Percentiles rank a stretch among this genome's conserved stretches.
phyloP scores from a whole-genome alignment of 768 basidiomycete species.

The Leucosporidium creatinivorum region DNA sequence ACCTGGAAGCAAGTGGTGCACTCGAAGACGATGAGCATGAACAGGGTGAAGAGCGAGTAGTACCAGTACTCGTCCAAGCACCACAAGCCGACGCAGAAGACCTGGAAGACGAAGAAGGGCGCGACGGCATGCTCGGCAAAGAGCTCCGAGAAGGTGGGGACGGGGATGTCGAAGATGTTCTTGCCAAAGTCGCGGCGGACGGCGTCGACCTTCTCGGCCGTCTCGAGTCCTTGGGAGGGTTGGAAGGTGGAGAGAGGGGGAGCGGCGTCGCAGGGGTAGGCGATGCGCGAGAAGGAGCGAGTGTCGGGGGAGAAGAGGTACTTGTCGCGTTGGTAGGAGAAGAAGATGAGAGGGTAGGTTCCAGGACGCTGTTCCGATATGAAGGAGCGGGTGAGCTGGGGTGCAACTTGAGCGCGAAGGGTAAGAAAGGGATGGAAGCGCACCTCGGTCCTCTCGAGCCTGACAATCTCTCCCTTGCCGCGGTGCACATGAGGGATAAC shows the following conservation, averaged over 20 bases:
- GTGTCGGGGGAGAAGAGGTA: constrained; percentile 60
- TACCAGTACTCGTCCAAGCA: constrained; percentile 99
- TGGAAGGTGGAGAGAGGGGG: constrained; percentile 59
- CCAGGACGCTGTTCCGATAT: constrained; percentile 43
- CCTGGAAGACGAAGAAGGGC: constrained; percentile 98
- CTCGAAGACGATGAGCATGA: constrained; percentile 98
- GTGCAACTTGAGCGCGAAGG: no score
- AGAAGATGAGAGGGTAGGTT: constrained; percentile 55
- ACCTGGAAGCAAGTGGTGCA: constrained; percentile 99
- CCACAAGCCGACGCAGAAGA: constrained; percentile 97
- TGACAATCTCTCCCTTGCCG: constrained; percentile 31
- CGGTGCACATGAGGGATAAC: constrained; percentile 30
- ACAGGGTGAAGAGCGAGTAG: constrained; percentile 89
- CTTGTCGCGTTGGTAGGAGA: constrained; percentile 91
- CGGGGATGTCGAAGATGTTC: constrained; percentile 95
- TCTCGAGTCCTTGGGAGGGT: constrained; percentile 49
- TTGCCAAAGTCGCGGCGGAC: constrained; percentile 68
- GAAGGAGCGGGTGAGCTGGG: not conserved
- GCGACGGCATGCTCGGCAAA: constrained; percentile 95
- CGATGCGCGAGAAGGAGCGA: constrained; percentile 67
- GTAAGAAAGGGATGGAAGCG: not conserved
- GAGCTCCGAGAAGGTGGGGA: constrained; percentile 84
- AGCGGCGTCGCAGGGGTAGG: constrained; percentile 71
- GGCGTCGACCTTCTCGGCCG: constrained; percentile 47
- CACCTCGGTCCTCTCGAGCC: constrained; percentile 27